Percentiles rank a stretch among this genome's conserved stretches.
Conservation (phyloP, 2,329 filamentous ascomycete genomes). For the Hymenoscyphus infarciens region DNA sequence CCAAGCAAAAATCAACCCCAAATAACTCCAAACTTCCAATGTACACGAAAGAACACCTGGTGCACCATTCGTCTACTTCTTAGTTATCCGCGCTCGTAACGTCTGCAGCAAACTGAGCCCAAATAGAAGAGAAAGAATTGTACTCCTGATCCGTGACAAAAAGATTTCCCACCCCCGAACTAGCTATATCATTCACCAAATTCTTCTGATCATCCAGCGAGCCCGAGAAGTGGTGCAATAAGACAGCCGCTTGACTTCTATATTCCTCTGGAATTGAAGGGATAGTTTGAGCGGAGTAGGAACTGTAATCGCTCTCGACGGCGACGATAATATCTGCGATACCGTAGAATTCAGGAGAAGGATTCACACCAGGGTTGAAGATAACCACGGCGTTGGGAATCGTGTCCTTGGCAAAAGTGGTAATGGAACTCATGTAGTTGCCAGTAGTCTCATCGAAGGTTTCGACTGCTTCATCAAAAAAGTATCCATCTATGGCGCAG, state of each 20-base stretch:
- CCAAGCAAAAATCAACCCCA: neutral
- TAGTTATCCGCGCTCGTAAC: neutral
- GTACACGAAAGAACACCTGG: neutral
- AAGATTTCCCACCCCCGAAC: neutral
- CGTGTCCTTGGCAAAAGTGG: neutral
- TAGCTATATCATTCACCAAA: neutral
- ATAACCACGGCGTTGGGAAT: neutral
- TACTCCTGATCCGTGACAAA: neutral
- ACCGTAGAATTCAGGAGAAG: neutral
- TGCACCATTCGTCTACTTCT: neutral
- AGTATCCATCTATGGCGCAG: conserved; percentile 12
- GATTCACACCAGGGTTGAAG: conserved; percentile 6
- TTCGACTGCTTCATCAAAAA: conserved; percentile 19
- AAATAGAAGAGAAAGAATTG: neutral
- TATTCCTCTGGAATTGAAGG: neutral
- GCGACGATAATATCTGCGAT: neutral
- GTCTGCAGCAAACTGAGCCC: neutral
- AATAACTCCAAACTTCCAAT: neutral
- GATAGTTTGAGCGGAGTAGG: neutral
- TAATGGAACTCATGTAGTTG: neutral
- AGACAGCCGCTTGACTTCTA: neutral
- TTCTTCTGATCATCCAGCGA: neutral
- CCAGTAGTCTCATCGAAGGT: neutral
- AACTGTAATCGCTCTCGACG: neutral
- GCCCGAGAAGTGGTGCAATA: neutral